Evolutionary conservation across 805 yeast genomes (phyloP), one percentile per base, ranked within the genome.

Genomic region (Ogataea ganodermae): DNA sequence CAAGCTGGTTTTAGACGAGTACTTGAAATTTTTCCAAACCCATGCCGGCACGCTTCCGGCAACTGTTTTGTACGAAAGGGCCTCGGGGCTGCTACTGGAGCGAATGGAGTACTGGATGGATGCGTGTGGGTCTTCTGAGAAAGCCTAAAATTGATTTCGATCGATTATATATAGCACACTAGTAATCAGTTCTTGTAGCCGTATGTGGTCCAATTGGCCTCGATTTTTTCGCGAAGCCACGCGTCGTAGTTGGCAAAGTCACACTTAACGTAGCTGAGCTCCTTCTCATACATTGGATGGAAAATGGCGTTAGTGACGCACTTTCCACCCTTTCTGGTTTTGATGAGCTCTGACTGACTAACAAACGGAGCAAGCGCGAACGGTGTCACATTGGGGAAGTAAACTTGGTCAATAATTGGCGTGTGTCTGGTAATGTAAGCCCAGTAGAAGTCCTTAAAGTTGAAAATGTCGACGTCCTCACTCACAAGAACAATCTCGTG

Each of bases 71-170:
- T 50, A 61, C 33, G 69, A 66, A 38, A 51, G 51, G n/a, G 52
- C 62, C 8, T 56, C 57, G 26, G 56, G 51, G 14, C 46, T 56
- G 21, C 55, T 66, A 33, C 55, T 49, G 10, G 49, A 49, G 32
- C 62, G 62, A 32, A 68, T 67, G 53, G 63, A 62, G 44, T 49
- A 56, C 38, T 55, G 58, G 60, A 63, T 68, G 50, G 59, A 59
- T 24, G 49, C 52, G 24, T 58, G 60, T 28, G 65, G 68, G 1
- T 61, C 67, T 7, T 43, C 58, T 6, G 42, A 23, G 3, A 26
- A 26, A 12, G 42, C 24, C 5, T 14, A 13, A 17, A 6, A 17
- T n/a, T n/a, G n/a, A n/a, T n/a, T n/a, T n/a, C n/a, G n/a, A n/a
- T n/a, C n/a, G n/a, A n/a, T n/a, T n/a, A n/a, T n/a, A n/a, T n/a